Base-by-base conservation (phyloP, 208 protist genomes). In the Wallacemonas sp. region DNA sequence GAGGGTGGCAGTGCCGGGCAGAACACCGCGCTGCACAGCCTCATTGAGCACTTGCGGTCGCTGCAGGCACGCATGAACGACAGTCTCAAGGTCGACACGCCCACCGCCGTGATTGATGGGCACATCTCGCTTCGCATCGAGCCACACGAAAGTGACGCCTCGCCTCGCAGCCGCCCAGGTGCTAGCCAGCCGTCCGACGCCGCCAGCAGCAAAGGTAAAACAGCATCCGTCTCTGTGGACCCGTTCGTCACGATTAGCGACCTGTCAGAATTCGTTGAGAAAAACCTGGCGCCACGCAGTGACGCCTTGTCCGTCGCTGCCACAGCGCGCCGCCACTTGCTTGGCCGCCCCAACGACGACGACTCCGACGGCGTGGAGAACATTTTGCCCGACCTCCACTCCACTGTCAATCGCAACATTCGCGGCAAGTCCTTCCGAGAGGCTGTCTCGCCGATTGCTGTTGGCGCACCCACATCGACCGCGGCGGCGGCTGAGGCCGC, bases 11-110 rank as follows among this genome's bases (percentile, higher is more conserved):
- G n/a, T n/a, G n/a, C n/a, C n/a, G n/a, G n/a, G n/a, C n/a, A n/a
- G n/a, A n/a, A n/a, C n/a, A n/a, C n/a, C n/a, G n/a, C 66, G 31
- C 68, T 80, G 1, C 19, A 31, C 8, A 39, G 28, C 17, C 47
- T 82, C 14, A 61, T 88, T 21, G 66, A 72, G 17, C 68, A 78
- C 28, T 58, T 88, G 24, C 74, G 77, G 28, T 66, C 73, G 1
- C 46, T 80, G 2, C 63, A 85, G 11, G 68, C 67, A 5, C 65
- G 51, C 19, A 59, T 61, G 44, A 27, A 51, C 61, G 45, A 44
- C 19, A n/a, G 47, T 5, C 56, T 62, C 38, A 44, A 49, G 22
- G 56, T 36, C 8, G 39, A 62, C 17, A 49, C 5, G 9, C 27
- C 21, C 41, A 6, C 56, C 38, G 31, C 6, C 33, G 0, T n/a